Evolutionary conservation across 1,284 basidiomycete species (phyloP).

Genomic region (Mycena citricolor): DNA sequence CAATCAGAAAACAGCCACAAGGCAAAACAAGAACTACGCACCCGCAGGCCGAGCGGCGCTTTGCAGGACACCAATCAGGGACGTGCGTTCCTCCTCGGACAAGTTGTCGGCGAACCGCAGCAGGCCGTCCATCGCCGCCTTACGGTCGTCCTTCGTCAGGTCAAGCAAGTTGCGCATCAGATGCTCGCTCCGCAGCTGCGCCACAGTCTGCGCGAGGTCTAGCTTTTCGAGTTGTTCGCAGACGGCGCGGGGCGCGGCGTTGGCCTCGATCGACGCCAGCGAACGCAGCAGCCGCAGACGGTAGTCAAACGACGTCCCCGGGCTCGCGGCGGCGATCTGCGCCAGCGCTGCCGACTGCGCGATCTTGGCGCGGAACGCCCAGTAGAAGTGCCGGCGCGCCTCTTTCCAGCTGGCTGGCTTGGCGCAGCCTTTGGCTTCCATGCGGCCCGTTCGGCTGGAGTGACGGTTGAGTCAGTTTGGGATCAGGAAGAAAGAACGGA

Average conservation of each 20-base stretch:
- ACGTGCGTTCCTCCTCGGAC: conserved; percentile 67
- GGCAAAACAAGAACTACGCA: conserved; percentile 27
- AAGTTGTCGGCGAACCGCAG: conserved; percentile 68
- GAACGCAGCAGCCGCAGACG: conserved; percentile 57
- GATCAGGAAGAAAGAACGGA: conserved; percentile 2
- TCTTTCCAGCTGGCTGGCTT: conserved; percentile 84
- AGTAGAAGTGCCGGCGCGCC: conserved; percentile 93
- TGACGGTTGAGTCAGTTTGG: conserved; percentile 19
- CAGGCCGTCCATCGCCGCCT: conserved; percentile 67
- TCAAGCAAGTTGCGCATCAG: conserved; percentile 62
- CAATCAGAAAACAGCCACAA: conserved; percentile 5
- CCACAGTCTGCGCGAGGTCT: conserved; percentile 59
- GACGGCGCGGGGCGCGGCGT: conserved; percentile 51
- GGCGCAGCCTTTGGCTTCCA: conserved; percentile 97
- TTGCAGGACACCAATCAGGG: conserved; percentile 62
- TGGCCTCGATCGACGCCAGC: conserved; percentile 53
- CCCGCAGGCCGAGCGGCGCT: conserved; percentile 54
- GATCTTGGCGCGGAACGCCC: conserved; percentile 83
- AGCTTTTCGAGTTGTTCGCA: conserved; percentile 67
- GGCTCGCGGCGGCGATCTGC: conserved; percentile 60
- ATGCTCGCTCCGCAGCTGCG: conserved; percentile 64
- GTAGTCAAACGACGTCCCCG: conserved; percentile 60
- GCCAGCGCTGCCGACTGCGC: conserved; percentile 64
- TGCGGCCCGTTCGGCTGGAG: conserved; percentile 85
- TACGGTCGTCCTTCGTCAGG: conserved; percentile 65